phyloP scores from a whole-genome alignment of 306 rosid genomes.

The Macrotyloma uniflorum region DNA sequence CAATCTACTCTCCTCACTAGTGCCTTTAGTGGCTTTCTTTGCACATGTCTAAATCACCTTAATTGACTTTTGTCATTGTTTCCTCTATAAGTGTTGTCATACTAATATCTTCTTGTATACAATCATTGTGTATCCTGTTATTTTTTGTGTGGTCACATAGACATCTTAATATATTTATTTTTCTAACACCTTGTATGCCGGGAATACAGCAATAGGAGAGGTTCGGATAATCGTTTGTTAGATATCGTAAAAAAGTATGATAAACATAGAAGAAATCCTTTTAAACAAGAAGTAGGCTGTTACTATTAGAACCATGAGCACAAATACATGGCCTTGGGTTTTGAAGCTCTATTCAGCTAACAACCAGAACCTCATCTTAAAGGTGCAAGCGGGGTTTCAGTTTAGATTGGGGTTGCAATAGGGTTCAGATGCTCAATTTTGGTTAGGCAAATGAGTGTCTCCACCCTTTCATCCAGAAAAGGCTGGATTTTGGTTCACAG shows the following conservation, averaged over 20 bases:
- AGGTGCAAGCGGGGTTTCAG: neutral
- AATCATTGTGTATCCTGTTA: neutral
- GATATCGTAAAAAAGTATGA: neutral
- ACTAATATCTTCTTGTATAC: neutral
- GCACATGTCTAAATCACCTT: neutral
- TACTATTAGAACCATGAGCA: constrained; percentile 5
- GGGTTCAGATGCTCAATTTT: neutral
- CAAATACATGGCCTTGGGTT: neutral
- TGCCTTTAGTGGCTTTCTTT: no score
- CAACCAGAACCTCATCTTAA: neutral
- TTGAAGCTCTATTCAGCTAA: neutral
- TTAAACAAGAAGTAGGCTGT: neutral
- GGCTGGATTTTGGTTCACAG: neutral
- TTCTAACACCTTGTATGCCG: neutral
- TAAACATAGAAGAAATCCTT: neutral
- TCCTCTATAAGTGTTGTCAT: neutral
- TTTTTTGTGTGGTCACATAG: neutral
- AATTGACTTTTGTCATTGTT: neutral
- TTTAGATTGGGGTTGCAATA: neutral
- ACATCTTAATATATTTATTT: neutral
- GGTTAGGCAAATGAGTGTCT: neutral
- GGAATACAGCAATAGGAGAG: neutral
- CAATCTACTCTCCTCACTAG: neutral
- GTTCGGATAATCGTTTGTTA: neutral
- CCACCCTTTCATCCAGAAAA: neutral